Evolutionary conservation across 208 protist species (phyloP).

Genomic region (Trypanosoma melophagium): DNA sequence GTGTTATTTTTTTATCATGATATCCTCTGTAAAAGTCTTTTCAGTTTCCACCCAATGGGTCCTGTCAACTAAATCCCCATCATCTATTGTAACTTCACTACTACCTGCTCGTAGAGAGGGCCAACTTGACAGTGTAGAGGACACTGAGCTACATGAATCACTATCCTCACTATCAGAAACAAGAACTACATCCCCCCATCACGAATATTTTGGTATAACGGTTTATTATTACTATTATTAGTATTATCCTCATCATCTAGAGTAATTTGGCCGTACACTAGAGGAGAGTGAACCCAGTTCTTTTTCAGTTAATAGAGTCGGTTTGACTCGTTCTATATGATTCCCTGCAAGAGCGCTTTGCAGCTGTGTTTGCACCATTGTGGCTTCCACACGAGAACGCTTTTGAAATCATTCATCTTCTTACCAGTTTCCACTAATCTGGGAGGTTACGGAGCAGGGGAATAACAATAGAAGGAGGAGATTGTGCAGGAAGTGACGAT

Average conservation of each 20-base stretch:
- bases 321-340: background rate
- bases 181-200: constrained; percentile 4
- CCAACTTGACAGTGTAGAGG: constrained; percentile 16
- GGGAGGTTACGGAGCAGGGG: background rate
- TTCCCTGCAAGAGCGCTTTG: background rate
- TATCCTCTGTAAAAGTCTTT: background rate
- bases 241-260: constrained; percentile 5
- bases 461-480: background rate
- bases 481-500: background rate
- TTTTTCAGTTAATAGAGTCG: background rate
- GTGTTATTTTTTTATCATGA: background rate
- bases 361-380: background rate
- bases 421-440: background rate
- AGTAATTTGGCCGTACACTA: constrained; percentile 6
- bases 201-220: background rate
- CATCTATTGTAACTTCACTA: background rate
- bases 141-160: background rate
- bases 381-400: constrained; percentile 1
- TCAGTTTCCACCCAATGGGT: background rate
- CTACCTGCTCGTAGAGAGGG: constrained; percentile 2
- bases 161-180: constrained; percentile 5
- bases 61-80: background rate
- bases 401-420: background rate
- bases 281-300: background rate
- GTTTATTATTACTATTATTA: constrained; percentile 1